Conservation (phyloP, 2,329 filamentous ascomycete species). For the Diaporthe vexans region DNA sequence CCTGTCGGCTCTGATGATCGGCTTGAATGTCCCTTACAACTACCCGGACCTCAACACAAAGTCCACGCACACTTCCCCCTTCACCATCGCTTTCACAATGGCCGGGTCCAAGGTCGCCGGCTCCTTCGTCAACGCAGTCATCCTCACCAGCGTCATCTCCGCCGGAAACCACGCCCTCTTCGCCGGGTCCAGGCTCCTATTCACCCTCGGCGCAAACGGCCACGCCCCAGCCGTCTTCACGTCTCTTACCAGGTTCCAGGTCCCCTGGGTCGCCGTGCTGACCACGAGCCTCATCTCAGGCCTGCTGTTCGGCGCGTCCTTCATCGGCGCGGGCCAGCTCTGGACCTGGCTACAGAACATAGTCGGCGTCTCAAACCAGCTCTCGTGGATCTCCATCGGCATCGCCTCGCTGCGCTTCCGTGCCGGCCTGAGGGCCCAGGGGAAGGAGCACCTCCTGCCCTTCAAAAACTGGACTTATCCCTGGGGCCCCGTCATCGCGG, state of each 20-base stretch:
- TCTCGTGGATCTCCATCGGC: conserved; percentile 76
- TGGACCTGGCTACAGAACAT: conserved; percentile 79
- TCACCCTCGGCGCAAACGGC: conserved; percentile 66
- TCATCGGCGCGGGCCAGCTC: conserved; percentile 74
- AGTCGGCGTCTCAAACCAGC: conserved; percentile 76
- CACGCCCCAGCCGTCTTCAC: conserved; percentile 70
- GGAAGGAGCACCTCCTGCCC: conserved; percentile 72
- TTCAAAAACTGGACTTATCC: conserved; percentile 79
- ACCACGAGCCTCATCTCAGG: conserved; percentile 67
- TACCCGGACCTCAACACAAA: conserved; percentile 60
- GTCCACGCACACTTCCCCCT: conserved; percentile 65
- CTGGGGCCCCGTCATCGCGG: conserved; percentile 68
- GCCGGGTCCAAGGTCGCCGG: conserved; percentile 68
- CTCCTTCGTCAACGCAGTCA: conserved; percentile 73
- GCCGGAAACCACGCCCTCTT: conserved; percentile 73
- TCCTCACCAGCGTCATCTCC: conserved; percentile 70
- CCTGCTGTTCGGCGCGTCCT: conserved; percentile 75
- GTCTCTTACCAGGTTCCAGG: conserved; percentile 61
- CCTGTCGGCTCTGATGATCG: conserved; percentile 66
- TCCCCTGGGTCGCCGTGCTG: conserved; percentile 68
- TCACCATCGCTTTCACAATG: conserved; percentile 74
- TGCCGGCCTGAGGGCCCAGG: conserved; percentile 67
- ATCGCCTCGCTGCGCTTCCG: conserved; percentile 77
- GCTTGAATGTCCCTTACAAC: conserved; percentile 71
- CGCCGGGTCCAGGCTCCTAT: conserved; percentile 69